phyloP scores from a whole-genome alignment of 2,329 filamentous ascomycete species.

The Reticulascus tulasneorum region DNA sequence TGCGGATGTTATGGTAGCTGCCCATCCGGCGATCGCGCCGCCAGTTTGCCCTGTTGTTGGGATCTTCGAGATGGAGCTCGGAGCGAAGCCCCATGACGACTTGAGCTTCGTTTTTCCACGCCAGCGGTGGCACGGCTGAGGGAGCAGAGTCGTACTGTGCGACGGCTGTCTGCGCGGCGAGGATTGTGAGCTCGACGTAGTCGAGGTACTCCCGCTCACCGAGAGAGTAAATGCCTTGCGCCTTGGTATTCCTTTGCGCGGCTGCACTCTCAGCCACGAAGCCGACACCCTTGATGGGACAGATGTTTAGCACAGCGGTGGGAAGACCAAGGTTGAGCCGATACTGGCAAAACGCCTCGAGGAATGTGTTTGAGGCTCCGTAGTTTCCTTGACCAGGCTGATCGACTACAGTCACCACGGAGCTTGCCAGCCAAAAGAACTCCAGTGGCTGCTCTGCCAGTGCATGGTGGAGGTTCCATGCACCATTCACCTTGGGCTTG shows the following conservation, averaged over 20 bases:
- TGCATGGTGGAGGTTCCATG: conserved; percentile 1
- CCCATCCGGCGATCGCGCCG: conserved; percentile 2
- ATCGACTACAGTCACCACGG: conserved; percentile 29
- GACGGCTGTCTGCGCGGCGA: background rate
- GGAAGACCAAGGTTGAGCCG: conserved; percentile 29
- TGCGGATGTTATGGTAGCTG: conserved; percentile 5
- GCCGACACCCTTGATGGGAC: conserved; percentile 31
- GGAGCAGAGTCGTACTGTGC: background rate
- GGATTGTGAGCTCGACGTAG: background rate
- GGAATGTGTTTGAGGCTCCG: conserved; percentile 34
- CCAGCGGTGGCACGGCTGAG: background rate
- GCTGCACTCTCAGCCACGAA: conserved; percentile 19
- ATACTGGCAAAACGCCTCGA: conserved; percentile 34
- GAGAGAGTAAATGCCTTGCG: conserved; percentile 3
- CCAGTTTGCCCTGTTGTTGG: conserved; percentile 8
- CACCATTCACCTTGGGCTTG: background rate
- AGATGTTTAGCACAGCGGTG: conserved; percentile 34
- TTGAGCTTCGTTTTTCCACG: conserved; percentile 1
- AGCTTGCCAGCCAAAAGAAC: conserved; percentile 33
- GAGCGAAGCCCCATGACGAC: conserved; percentile 4
- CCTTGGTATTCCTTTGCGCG: conserved; percentile 1
- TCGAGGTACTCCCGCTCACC: conserved; percentile 2
- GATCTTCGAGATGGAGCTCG: conserved; percentile 2
- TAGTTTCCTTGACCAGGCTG: conserved; percentile 35
- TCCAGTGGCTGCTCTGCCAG: conserved; percentile 18